A percentile compares a stretch with the other conserved stretches of the same genome.
Conservation (phyloP, 129 eudicot species). For the Mikania micrantha region DNA sequence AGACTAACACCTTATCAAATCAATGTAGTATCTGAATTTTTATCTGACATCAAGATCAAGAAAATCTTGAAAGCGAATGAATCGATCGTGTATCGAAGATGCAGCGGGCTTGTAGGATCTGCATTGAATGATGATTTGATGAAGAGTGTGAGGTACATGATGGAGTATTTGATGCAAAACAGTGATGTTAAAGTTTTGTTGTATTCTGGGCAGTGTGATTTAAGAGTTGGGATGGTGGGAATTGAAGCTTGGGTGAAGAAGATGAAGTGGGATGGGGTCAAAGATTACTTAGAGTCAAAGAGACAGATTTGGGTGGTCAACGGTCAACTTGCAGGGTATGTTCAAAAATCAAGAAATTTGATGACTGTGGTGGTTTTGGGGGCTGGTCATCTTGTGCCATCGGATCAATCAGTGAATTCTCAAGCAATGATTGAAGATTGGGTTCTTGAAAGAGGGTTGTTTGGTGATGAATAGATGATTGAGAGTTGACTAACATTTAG, state of each 20-base stretch:
- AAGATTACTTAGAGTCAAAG: slow-evolving; percentile 41
- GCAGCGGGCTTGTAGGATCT: slow-evolving; percentile 36
- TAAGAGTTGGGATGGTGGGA: slow-evolving; percentile 59
- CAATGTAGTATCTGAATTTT: slow-evolving; percentile 25
- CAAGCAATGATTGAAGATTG: slow-evolving; percentile 75
- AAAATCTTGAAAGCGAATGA: slow-evolving; percentile 38
- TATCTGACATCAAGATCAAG: slow-evolving; percentile 38
- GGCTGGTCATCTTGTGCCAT: slow-evolving; percentile 82
- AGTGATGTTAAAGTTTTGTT: slow-evolving; percentile 48
- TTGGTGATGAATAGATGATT: slow-evolving; percentile 23
- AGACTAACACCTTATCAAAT: slow-evolving; percentile 44
- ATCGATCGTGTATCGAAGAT: slow-evolving; percentile 28
- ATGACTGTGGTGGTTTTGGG: slow-evolving; percentile 50
- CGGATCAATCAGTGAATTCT: slow-evolving; percentile 55
- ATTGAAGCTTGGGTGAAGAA: slow-evolving; percentile 56
- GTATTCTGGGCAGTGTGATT: slow-evolving; percentile 58
- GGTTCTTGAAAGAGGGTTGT: slow-evolving; percentile 57
- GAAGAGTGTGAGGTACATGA: slow-evolving; percentile 69
- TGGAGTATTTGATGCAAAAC: slow-evolving; percentile 48
- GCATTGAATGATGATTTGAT: slow-evolving; percentile 54
- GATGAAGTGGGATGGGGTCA: slow-evolving; percentile 54
- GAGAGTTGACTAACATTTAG: not conserved
- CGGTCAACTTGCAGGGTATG: slow-evolving; percentile 56
- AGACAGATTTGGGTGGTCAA: slow-evolving; percentile 62
- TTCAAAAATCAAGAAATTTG: slow-evolving; percentile 51